Evolutionary conservation across 352 stramenopile genomes (phyloP), one percentile per base, ranked within the genome.

Genomic region (Halophytophthora polymorphica): DNA sequence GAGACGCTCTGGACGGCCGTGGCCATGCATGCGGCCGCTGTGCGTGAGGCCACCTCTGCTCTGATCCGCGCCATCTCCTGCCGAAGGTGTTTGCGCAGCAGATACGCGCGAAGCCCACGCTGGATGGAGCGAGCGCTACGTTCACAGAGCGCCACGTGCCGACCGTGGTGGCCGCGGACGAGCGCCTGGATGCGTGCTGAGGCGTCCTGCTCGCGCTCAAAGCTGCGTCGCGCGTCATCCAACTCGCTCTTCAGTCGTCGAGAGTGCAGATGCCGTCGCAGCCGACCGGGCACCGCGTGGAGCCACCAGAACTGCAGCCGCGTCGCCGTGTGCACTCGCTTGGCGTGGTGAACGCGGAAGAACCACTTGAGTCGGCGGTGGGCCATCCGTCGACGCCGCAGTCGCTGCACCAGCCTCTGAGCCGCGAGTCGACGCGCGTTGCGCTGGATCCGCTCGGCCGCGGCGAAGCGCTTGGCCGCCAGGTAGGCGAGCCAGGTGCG

Each of bases 331-430:
- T 21, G 37, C 25, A 79, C 51, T 3, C 79, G 69, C 2, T 69
- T 54, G 3, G 58, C 58, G 36, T 90, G 73, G 17, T 73, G 67
- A 1, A 79, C 63, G 7, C 77, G 77, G 37, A 91, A 73, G 43
- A 89, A 91, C 68, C 77, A 91, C 62, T 91, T 91, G 46, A 93
- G 88, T 11, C 79, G 74, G 15, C 80, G 80, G 53, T 82, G 78
- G 8, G 77, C 69, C 49, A 83, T 73, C 6, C 62, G 61, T 34
- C 76, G 55, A 5, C 45, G 48, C 7, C 81, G 69, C 47, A 72
- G 45, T 15, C 39, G 51, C n/a, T 58, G 14, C 1, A 81, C 62
- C n/a, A 56, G 18, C 25, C 64, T 68, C 0, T 72, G 70, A 13
- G 64, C 59, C 12, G 43, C 34, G 29, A 52, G 47, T 2, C 50